A percentile compares a stretch with the other conserved stretches of the same genome.
phyloP scores from a whole-genome alignment of 805 yeast genomes.

The Blastobotrys terrestris region DNA sequence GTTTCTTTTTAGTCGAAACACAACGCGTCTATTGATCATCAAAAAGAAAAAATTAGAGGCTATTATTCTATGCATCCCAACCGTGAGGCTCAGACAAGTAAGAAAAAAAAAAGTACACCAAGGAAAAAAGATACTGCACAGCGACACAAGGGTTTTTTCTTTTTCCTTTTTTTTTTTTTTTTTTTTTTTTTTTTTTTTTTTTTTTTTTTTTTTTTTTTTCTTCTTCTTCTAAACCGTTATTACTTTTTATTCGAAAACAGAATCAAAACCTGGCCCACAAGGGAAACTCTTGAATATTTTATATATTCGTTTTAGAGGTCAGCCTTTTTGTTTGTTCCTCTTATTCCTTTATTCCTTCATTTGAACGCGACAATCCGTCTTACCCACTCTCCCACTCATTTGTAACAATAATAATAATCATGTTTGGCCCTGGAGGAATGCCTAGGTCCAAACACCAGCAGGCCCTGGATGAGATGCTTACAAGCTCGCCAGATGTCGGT shows the following conservation, averaged over 20 bases:
- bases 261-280: too few relatives aligned
- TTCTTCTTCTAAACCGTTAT: not conserved
- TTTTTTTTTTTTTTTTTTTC: not conserved
- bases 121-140: not conserved
- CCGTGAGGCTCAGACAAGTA: not conserved
- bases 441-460: constrained; percentile 21
- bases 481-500: constrained; percentile 5
- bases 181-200: too few relatives aligned
- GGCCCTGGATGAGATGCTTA: constrained; percentile 17
- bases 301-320: too few relatives aligned
- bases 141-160: not conserved
- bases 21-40: not conserved
- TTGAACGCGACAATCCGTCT: too few relatives aligned
- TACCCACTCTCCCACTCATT: too few relatives aligned
- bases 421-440: constrained; percentile 20
- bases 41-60: not conserved
- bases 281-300: too few relatives aligned
- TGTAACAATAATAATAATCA: too few relatives aligned
- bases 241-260: too few relatives aligned
- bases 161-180: too few relatives aligned
- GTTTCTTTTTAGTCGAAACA: not conserved
- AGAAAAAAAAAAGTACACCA: not conserved
- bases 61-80: not conserved
- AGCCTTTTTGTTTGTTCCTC: too few relatives aligned
- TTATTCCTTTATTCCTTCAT: too few relatives aligned